Base-by-base conservation (phyloP, 1,139 yeast species). In the Debaryomyces subglobosus region DNA sequence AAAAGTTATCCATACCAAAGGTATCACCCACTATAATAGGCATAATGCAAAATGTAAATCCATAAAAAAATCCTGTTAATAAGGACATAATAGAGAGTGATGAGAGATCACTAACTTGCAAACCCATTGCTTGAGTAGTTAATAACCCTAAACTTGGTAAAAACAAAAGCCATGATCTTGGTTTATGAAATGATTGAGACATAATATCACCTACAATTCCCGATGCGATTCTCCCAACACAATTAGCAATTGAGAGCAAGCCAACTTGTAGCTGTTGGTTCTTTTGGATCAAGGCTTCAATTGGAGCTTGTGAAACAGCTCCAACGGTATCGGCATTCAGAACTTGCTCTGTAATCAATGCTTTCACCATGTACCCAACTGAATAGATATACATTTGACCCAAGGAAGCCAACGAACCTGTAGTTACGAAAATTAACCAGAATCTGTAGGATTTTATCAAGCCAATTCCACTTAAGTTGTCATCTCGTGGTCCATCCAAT, bases 351-450 rank as follows among this genome's bases (percentile, higher is more conserved):
- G 69, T 71, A 16, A 75, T 63, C 29, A 82, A 67, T 0, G 87
- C 83, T 53, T 76, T 78, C 9, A 79, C 82, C 66, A 82, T 80
- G 57, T 79, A 81, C 0, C 87, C 87, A 16, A 81, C 82, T 0
- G 85, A 80, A 56, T 81, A 82, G 21, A 82, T 82, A 60, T 80
- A 82, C 82, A 82, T 78, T 59, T 82, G 86, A 8, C 86, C 86
- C 54, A 82, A 54, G 0, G 84, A 78, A 0, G 85, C 85, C 45
- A 80, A 62, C 2, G 78, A 51, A 0, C 85, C 85, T 2, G 83
- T 67, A 6, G 75, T 62, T 1, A 69, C 37, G 40, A 79, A 74
- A 4, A 81, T 54, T 2, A 77, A 57, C 86, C 86, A 82, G 58
- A 82, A 82, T 39, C 69, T 70, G 8, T 58, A 49, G 29, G 71